Base-by-base conservation (phyloP, 2,329 filamentous ascomycete species). In the Westerdykella sp. region DNA sequence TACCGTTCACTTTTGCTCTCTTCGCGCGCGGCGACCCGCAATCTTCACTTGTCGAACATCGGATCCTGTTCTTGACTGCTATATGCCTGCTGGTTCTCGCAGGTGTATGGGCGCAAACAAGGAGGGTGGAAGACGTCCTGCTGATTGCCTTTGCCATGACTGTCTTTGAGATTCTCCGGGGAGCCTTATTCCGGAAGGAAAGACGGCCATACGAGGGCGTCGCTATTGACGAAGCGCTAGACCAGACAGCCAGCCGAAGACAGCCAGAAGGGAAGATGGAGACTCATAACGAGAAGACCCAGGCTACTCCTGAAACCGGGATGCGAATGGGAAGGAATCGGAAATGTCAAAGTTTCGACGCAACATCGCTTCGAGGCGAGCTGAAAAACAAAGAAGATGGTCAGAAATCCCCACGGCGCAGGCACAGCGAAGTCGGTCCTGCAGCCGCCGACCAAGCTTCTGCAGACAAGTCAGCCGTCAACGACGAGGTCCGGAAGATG, bases 121-220 rank as follows among this genome's bases (percentile, higher is more conserved):
- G 53, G 30, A 50, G 49, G 12, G 42, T 50, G 23, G 45, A 50
- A 37, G 54, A 62, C 45, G 43, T 58, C 40, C 34, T 62, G 22
- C 50, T 57, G 16, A 47, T 52, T 34, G 49, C 54, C 31, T 50
- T 62, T 46, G 57, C 63, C 50, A 62, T 64, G 58, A 55, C 56
- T 35, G 55, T 51, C 44, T 62, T 63, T 42, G 59, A 63, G 46
- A 53, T 54, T 46, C 57, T 59, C 47, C 56, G 11, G 7, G 11
- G 9, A 12, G 11, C 11, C 9, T 28, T 28, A 28, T 12, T 10
- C 11, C 25, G 7, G 25, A 28, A 28, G 9, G 7, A 3, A 10
- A 2, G 25, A 5, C 25, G 11, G 2, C 9, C 7, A 2, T 12
- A 10, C 25, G 25, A 7, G 7, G 7, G 11, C 25, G 9, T 28